phyloP scores from a whole-genome alignment of 345 rosid genomes.

The Excoecaria agallocha region DNA sequence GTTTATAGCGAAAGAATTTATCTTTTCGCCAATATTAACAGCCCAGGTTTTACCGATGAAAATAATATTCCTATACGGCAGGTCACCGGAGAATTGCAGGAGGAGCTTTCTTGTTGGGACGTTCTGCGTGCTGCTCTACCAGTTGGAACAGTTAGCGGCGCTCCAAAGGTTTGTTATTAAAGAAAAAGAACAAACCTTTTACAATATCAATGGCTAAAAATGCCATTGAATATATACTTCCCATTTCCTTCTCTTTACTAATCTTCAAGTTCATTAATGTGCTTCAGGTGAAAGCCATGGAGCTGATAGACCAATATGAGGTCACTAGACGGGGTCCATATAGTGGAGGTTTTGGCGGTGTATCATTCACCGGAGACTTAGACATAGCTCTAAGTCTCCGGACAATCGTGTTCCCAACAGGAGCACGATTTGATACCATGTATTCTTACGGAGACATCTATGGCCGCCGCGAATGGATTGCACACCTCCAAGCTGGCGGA shows the following conservation, averaged over 20 bases:
- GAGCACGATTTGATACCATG: conserved; percentile 60
- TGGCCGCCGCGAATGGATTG: conserved; percentile 72
- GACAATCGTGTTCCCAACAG: conserved; percentile 79
- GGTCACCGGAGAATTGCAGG: conserved; percentile 82
- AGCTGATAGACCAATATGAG: conserved; percentile 70
- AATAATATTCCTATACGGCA: conserved; percentile 18
- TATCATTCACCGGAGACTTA: conserved; percentile 80
- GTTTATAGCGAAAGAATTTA: too few species aligned
- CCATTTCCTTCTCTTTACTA: background rate
- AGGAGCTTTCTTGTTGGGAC: conserved; percentile 76
- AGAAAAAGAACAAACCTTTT: too few species aligned
- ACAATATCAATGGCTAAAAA: background rate
- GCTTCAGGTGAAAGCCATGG: conserved; percentile 75
- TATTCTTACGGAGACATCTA: conserved; percentile 49
- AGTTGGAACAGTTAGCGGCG: conserved; percentile 89
- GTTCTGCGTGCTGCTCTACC: conserved; percentile 74
- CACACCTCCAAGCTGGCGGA: conserved; percentile 79
- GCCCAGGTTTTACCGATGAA: background rate
- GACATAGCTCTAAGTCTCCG: conserved; percentile 81
- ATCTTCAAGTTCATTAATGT: conserved; percentile 6
- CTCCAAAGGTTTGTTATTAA: conserved; percentile 59
- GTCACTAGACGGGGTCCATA: conserved; percentile 80
- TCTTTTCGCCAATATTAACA: background rate
- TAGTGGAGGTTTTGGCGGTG: conserved; percentile 81
- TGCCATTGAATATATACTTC: too few species aligned